Evolutionary conservation across 257 asterid species (phyloP).

Genomic region (Oldenlandia corymbosa): DNA sequence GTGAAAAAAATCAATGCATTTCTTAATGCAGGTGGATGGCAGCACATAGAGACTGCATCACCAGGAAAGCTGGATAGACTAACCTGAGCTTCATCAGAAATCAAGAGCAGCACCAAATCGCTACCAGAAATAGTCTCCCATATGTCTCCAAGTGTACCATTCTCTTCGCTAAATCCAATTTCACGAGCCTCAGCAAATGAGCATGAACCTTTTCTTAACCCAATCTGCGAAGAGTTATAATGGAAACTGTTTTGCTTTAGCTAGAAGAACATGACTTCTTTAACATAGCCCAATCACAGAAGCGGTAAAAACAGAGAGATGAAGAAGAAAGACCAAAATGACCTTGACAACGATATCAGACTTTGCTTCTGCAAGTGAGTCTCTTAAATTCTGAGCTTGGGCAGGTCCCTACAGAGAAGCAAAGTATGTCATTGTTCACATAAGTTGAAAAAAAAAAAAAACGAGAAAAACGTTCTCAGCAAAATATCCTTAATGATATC

Average conservation of each 20-base stretch:
- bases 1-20: not conserved
- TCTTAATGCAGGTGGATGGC: too few relatives aligned
- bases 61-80: conserved; percentile 7
- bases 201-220: conserved; percentile 88
- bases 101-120: conserved; percentile 81
- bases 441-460: not conserved
- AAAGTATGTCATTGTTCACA: not conserved
- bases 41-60: not conserved
- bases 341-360: conserved; percentile 95
- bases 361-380: conserved; percentile 66
- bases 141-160: conserved; percentile 90
- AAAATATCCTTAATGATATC: not conserved
- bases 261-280: not conserved
- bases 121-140: conserved; percentile 86
- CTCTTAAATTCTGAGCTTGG: conserved; percentile 92
- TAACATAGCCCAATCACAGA: not conserved
- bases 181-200: conserved; percentile 88
- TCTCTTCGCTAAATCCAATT: conserved; percentile 88
- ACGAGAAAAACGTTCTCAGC: not conserved
- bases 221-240: conserved; percentile 51
- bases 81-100: conserved; percentile 97
- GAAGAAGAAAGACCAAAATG: conserved; percentile 2
- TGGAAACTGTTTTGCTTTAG: conserved; percentile 9
- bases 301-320: not conserved
- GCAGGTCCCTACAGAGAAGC: conserved; percentile 73